These are phyloP conservation scores for Scheffersomyces titani DNA, from an alignment of 1,139 yeast species.

Conservation along the genomic window DNA sequence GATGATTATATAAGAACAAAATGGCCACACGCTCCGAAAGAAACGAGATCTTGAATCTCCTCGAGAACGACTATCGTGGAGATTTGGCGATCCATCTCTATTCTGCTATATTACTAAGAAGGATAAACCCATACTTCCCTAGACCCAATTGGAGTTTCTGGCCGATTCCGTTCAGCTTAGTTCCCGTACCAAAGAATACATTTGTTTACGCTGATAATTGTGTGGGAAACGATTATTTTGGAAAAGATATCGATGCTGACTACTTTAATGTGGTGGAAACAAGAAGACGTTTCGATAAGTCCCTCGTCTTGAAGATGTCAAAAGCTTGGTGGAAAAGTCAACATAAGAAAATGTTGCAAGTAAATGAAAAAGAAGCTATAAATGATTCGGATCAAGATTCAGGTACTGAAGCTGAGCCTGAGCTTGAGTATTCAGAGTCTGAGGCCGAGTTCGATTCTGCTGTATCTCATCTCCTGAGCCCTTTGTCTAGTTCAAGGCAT, in stretches of 20 bases:
- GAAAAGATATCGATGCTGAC: conserved; percentile 17
- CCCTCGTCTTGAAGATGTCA: not conserved
- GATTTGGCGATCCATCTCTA: conserved; percentile 59
- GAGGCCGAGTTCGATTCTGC: not conserved
- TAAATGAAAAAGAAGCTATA: not conserved
- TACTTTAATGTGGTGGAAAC: conserved; percentile 2
- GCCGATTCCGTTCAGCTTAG: conserved; percentile 39
- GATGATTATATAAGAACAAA: not conserved
- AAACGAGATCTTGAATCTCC: conserved; percentile 27
- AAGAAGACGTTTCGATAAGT: not conserved
- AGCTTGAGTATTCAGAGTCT: not conserved
- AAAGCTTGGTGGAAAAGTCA: not conserved
- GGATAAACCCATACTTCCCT: conserved; percentile 42
- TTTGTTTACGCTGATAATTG: conserved; percentile 23
- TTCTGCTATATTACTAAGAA: conserved; percentile 41
- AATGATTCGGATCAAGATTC: not conserved
- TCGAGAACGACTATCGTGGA: conserved; percentile 45
- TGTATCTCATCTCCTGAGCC: no score
- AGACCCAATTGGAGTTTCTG: conserved; percentile 41
- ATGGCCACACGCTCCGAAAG: conserved; percentile 18
- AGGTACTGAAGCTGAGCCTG: not conserved
- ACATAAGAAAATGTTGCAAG: not conserved
- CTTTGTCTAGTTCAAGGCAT: not conserved
- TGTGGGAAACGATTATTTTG: conserved; percentile 15
- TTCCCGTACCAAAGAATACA: conserved; percentile 37